These are phyloP conservation scores for Orbilia ellipsospora DNA, from an alignment of 2,329 filamentous ascomycete species.

Conservation along the genomic window DNA sequence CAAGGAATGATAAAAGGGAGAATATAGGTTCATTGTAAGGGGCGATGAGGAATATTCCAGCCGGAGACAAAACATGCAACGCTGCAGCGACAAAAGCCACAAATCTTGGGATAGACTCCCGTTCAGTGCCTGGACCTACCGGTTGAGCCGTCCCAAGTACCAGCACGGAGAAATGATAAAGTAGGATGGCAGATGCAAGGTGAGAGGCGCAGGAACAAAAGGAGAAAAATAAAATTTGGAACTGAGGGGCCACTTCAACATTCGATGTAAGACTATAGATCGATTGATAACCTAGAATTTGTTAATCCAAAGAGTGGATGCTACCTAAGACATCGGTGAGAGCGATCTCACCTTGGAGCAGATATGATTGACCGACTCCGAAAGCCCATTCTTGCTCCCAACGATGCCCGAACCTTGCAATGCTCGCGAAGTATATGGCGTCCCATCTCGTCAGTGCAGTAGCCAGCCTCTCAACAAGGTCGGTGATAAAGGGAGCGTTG, in stretches of 20 bases:
- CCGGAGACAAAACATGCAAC: constrained; percentile 86
- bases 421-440: constrained; percentile 77
- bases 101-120: constrained; percentile 59
- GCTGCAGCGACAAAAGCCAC: constrained; percentile 75
- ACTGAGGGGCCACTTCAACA: constrained; percentile 28
- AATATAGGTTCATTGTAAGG: constrained; percentile 86
- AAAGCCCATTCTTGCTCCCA: constrained; percentile 85
- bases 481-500: constrained; percentile 7
- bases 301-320: constrained; percentile 14
- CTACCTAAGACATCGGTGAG: neutral
- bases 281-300: constrained; percentile 20
- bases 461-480: constrained; percentile 62
- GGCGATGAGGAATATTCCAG: constrained; percentile 86
- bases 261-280: constrained; percentile 18
- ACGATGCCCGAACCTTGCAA: constrained; percentile 72
- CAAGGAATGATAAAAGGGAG: constrained; percentile 79
- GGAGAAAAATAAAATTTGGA: constrained; percentile 69
- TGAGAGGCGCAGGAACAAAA: constrained; percentile 78
- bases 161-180: constrained; percentile 74
- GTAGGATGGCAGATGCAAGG: constrained; percentile 76
- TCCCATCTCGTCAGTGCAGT: constrained; percentile 80
- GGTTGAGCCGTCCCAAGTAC: constrained; percentile 64
- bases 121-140: constrained; percentile 9
- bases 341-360: constrained; percentile 30
- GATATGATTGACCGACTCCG: constrained; percentile 46